Conservation (phyloP, 164 flowering plant species). For the Saururus chinensis region DNA sequence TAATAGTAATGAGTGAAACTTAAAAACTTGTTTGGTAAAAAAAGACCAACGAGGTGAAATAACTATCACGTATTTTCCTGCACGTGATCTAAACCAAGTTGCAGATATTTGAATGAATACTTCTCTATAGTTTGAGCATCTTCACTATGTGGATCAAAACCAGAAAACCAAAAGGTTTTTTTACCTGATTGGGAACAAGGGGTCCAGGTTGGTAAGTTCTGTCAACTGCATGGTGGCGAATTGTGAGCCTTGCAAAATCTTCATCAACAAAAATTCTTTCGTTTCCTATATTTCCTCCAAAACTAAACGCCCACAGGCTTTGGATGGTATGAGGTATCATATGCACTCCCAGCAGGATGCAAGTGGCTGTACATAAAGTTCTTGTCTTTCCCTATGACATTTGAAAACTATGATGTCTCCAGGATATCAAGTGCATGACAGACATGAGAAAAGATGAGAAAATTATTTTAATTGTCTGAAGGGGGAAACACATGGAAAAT, state of each 20-base stretch:
- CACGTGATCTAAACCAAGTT: too few species aligned
- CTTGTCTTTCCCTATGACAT: slow-evolving; percentile 77
- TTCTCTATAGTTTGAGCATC: too few species aligned
- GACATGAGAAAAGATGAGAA: neutral
- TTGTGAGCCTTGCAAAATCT: slow-evolving; percentile 69
- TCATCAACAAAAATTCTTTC: slow-evolving; percentile 83
- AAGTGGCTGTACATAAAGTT: slow-evolving; percentile 87
- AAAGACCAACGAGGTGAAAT: too few species aligned
- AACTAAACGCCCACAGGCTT: slow-evolving; percentile 79
- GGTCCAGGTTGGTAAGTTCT: slow-evolving; percentile 81
- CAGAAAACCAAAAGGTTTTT: too few species aligned
- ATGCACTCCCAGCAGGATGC: slow-evolving; percentile 50
- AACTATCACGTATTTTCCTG: too few species aligned
- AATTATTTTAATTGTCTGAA: slow-evolving; percentile 33
- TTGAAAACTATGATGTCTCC: neutral
- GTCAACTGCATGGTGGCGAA: slow-evolving; percentile 93
- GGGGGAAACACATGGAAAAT: slow-evolving; percentile 46
- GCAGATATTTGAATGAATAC: too few species aligned
- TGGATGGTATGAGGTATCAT: slow-evolving; percentile 74
- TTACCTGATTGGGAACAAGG: slow-evolving; percentile 86
- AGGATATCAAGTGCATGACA: neutral
- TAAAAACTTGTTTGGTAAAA: too few species aligned
- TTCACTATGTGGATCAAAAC: too few species aligned
- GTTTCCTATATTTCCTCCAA: slow-evolving; percentile 80
- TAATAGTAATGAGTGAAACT: too few species aligned